These are phyloP conservation scores for Thamnidium elegans DNA, from an alignment of 192 early-diverging fungal genomes.

Conservation along the genomic window DNA sequence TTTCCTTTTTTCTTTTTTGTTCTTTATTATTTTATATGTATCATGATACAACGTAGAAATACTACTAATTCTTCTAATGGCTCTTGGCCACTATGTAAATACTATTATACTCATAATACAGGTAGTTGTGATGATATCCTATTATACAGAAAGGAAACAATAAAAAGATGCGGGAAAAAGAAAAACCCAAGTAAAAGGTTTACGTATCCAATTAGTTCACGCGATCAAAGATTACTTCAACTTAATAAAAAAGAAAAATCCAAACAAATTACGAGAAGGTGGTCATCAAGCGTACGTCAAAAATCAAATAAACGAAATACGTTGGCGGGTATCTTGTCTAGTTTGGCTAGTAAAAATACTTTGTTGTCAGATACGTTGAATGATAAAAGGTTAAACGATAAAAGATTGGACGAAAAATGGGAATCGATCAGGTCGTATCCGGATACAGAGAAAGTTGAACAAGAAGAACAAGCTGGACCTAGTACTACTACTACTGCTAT, in stretches of 20 bases:
- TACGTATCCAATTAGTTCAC: neutral
- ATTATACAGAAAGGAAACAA: neutral
- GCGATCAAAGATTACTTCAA: neutral
- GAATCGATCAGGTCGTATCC: neutral
- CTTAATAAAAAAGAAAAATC: neutral
- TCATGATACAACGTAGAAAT: constrained; percentile 1
- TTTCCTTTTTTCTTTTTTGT: neutral
- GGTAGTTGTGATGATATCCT: constrained; percentile 1
- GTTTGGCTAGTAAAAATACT: neutral
- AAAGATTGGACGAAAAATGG: neutral
- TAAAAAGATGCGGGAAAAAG: neutral
- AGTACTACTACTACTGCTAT: too few species aligned
- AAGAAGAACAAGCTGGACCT: neutral
- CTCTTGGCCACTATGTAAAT: neutral
- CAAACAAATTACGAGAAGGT: neutral
- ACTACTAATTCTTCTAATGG: neutral
- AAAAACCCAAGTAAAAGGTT: neutral
- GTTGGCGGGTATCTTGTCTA: neutral
- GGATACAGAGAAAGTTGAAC: neutral
- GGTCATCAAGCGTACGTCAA: neutral
- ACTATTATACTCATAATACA: constrained; percentile 5
- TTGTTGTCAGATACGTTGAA: neutral
- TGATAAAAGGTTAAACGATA: neutral
- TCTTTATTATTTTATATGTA: neutral
- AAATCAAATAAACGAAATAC: constrained; percentile 5